A percentile compares a stretch with the other conserved stretches of the same genome.
Evolutionary conservation across 2,329 filamentous ascomycete species (phyloP).

Genomic region (Ophiostoma pallidulum): DNA sequence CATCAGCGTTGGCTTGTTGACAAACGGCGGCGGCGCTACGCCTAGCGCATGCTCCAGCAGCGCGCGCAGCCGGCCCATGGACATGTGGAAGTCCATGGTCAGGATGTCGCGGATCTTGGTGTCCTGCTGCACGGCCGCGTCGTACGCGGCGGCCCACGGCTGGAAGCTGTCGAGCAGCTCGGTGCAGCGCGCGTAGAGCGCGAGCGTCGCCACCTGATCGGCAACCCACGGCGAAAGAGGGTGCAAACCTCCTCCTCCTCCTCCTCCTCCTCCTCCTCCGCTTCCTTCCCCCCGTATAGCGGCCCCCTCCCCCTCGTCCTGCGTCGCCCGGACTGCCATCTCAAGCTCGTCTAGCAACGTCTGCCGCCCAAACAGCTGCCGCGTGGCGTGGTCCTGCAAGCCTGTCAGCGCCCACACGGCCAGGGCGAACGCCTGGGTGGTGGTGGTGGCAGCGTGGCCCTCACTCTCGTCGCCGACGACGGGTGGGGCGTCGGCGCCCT

Average conservation of each 20-base stretch:
- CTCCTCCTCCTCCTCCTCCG: no score
- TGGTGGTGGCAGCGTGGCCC: not conserved
- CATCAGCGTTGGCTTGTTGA: not conserved
- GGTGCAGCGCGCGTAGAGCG: conserved; percentile 8
- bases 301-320: no score
- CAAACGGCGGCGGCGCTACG: conserved; percentile 4
- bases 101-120: conserved; percentile 11
- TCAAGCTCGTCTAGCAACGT: conserved; percentile 15
- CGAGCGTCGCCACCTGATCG: conserved; percentile 9
- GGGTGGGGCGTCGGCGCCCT: conserved; percentile 8
- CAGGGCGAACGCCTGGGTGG: not conserved
- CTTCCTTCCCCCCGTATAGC: no score
- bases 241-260: no score
- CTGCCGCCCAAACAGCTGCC: conserved; percentile 12
- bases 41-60: conserved; percentile 9
- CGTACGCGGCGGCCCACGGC: conserved; percentile 12
- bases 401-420: conserved; percentile 10
- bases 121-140: conserved; percentile 13
- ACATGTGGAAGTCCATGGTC: conserved; percentile 11
- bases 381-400: conserved; percentile 12
- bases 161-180: conserved; percentile 12
- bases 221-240: conserved; percentile 5
- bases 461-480: conserved; percentile 1
- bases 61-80: conserved; percentile 8
- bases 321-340: not conserved